Evolutionary conservation across 1,284 basidiomycete species (phyloP), one percentile per base, ranked within the genome.

Genomic region (Trichosporon inkin): DNA sequence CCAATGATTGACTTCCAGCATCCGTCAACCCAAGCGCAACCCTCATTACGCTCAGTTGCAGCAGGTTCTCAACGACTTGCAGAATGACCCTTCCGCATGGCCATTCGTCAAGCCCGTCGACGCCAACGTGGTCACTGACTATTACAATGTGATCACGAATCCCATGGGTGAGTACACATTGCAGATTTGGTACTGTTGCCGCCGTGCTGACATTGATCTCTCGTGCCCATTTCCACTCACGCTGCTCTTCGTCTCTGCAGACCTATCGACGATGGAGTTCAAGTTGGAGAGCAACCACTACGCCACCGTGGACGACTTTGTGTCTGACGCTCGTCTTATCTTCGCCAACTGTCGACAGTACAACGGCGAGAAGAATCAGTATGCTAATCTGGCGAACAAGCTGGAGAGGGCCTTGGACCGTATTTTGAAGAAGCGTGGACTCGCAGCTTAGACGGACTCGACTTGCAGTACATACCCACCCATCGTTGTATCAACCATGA

Each of bases 321-420:
- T 89, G 7, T 83, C 83, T 17, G 95, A 99, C 74, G 87, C 88
- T 2, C 85, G 87, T 67, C 81, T 93, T 56, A 85, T 99, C 58
- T 93, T 94, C 74, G 86, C 91, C 71, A 99, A 99, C 71, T 98
- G 94, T 78, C 83, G 88, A 59, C 76, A 83, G 55, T 99, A 96
- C 80, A 99, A 99, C 72, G 87, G 88, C 1, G 88, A 90, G 67
- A 84, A 83, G 39, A 88, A 89, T 22, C 85, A 90, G 51, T 99
- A 95, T 72, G 85, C 87, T 60, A 91, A 89, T 79, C 88, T 89
- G 67, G 94, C 93, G 10, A 87, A 85, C 67, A 88, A 86, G 78
- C 78, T 98, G 76, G 92, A 96, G 69, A 77, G 78, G 67, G 70
- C 71, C 20, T 56, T 80, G 57, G 74, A 79, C 68, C 73, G 76